These are phyloP conservation scores for Phytophthora uliginosa DNA, from an alignment of 352 stramenopile genomes.

Conservation along the genomic window DNA sequence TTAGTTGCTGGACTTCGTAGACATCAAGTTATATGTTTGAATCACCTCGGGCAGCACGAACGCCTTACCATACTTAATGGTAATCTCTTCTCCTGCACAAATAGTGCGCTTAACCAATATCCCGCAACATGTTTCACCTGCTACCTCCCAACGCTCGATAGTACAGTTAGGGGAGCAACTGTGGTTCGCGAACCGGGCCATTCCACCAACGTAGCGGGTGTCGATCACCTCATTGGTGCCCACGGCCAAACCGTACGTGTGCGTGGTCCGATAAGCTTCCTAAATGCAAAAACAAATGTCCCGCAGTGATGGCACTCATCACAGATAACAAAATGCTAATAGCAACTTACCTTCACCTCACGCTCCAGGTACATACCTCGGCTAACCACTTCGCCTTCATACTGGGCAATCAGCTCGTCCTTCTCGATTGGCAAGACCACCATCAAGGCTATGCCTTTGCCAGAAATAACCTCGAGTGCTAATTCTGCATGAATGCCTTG, in stretches of 20 bases:
- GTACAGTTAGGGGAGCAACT: too few species aligned
- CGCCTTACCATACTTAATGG: background rate
- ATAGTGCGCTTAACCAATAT: background rate
- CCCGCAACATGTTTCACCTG: constrained; percentile 7
- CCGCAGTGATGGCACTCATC: background rate
- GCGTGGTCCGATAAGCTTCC: background rate
- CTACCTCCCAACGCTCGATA: constrained; percentile 7
- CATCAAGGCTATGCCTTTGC: constrained; percentile 4
- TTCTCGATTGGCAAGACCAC: background rate
- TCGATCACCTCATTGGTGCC: constrained; percentile 6
- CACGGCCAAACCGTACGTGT: constrained; percentile 4
- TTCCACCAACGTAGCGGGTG: background rate
- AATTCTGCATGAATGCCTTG: background rate
- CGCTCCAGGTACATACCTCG: constrained; percentile 1
- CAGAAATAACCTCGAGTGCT: background rate
- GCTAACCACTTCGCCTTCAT: constrained; percentile 8
- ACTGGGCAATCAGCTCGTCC: background rate
- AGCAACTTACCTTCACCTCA: constrained; percentile 1
- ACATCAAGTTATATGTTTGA: background rate
- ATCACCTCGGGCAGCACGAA: background rate
- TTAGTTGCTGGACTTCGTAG: too few species aligned
- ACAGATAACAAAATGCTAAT: too few species aligned
- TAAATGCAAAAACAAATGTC: background rate
- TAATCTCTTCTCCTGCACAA: background rate
- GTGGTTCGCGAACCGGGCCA: too few species aligned